These are phyloP conservation scores for Boletus sp. DNA, from an alignment of 1,284 basidiomycete species.

Conservation along the genomic window DNA sequence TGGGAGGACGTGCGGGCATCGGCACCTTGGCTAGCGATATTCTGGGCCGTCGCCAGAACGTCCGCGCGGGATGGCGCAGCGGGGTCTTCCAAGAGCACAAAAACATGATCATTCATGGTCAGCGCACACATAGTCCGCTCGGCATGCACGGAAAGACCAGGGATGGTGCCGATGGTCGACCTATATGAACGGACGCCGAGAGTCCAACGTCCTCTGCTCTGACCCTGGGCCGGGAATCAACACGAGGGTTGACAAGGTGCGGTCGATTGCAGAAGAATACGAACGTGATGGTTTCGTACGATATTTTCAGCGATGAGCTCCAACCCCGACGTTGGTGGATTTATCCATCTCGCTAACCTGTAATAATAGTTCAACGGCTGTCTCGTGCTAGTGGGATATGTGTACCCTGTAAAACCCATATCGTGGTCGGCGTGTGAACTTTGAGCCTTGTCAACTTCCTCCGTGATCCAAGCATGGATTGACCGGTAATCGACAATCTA, in stretches of 20 bases:
- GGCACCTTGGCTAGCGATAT: constrained; percentile 43
- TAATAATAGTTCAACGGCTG: constrained; percentile 11
- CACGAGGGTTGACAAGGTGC: constrained; percentile 13
- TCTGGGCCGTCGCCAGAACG: constrained; percentile 44
- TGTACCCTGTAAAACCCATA: constrained; percentile 74
- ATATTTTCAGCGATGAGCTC: constrained; percentile 72
- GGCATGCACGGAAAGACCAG: constrained; percentile 51
- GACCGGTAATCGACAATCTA: no score
- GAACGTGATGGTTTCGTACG: constrained; percentile 67
- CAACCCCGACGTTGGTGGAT: constrained; percentile 71
- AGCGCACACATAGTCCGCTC: constrained; percentile 73
- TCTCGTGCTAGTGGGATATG: constrained; percentile 10
- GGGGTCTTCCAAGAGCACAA: constrained; percentile 75
- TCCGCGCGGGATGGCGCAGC: constrained; percentile 67
- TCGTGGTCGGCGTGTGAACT: constrained; percentile 32
- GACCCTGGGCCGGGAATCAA: constrained; percentile 48
- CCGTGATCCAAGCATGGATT: no score
- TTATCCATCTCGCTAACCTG: constrained; percentile 78
- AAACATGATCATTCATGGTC: constrained; percentile 77
- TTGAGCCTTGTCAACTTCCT: no score
- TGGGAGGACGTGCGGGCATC: constrained; percentile 40
- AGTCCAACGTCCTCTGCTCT: constrained; percentile 62
- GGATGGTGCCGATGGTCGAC: constrained; percentile 60
- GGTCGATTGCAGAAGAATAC: constrained; percentile 26
- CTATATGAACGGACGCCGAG: constrained; percentile 73